A percentile compares a stretch with the other conserved stretches of the same genome.
phyloP scores from a whole-genome alignment of 139 green algal genomes.

The Coelastrella sp. region DNA sequence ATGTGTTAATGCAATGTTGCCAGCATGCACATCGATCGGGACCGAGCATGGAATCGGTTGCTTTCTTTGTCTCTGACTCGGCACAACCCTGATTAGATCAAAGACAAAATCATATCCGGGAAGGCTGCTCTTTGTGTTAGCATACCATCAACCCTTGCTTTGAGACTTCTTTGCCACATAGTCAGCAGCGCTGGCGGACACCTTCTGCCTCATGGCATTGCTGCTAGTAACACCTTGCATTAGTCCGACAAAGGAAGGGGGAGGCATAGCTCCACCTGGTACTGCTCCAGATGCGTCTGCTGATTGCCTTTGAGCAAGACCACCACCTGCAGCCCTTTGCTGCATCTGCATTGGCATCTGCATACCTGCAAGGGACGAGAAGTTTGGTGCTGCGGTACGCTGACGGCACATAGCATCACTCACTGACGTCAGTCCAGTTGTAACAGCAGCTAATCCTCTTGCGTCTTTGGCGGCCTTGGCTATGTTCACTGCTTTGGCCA shows the following conservation, averaged over 20 bases:
- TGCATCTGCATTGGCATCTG: background rate
- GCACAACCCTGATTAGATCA: too few relatives aligned
- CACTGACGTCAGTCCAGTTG: background rate
- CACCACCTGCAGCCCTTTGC: background rate
- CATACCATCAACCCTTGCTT: too few relatives aligned
- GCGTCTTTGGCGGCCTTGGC: background rate
- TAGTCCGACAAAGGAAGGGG: too few relatives aligned
- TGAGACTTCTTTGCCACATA: slow-evolving; percentile 22
- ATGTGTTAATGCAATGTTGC: too few relatives aligned
- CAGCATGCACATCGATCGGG: too few relatives aligned
- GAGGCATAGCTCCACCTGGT: too few relatives aligned
- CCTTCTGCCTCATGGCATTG: slow-evolving; percentile 14
- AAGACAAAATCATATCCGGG: too few relatives aligned
- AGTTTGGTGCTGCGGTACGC: background rate
- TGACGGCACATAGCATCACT: background rate
- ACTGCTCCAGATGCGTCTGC: background rate
- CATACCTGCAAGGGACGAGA: background rate
- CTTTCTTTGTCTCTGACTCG: too few relatives aligned
- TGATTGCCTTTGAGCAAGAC: too few relatives aligned
- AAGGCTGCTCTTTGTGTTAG: too few relatives aligned
- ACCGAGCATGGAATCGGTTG: too few relatives aligned
- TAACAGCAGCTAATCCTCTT: background rate
- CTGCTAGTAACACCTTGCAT: background rate
- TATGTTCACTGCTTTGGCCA: background rate
- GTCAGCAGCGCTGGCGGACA: background rate